A percentile compares a stretch with the other conserved stretches of the same genome.
Conservation (phyloP, 2,329 filamentous ascomycete species). For the Cercospora berteroae region DNA sequence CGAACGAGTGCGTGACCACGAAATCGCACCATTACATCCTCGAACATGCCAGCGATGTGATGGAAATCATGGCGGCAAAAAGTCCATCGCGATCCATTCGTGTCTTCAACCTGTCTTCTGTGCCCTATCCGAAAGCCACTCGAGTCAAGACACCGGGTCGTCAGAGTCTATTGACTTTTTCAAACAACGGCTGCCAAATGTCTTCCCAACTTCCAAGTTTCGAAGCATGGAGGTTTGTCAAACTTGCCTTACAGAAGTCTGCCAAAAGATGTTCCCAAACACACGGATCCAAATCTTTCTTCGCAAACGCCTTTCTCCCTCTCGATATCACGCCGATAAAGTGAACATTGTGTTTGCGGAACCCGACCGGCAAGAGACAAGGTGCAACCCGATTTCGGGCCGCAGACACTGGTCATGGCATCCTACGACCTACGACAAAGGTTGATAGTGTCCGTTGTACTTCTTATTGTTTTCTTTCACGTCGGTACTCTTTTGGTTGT, state of each 20-base stretch:
- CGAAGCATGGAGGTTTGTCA: background rate
- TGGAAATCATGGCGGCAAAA: background rate
- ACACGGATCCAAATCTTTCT: background rate
- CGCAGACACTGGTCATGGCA: background rate
- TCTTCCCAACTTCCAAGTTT: background rate
- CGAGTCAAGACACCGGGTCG: background rate
- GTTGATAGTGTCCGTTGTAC: background rate
- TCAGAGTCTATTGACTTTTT: background rate
- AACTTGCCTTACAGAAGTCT: background rate
- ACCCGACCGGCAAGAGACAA: background rate
- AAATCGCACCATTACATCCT: background rate
- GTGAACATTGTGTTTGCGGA: background rate
- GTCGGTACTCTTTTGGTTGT: constrained; percentile 9
- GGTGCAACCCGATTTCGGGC: background rate
- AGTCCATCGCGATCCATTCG: background rate
- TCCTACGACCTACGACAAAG: constrained; percentile 6
- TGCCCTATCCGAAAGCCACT: background rate
- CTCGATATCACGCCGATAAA: background rate
- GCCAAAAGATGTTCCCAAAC: background rate
- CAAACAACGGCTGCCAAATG: background rate
- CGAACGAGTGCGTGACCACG: background rate
- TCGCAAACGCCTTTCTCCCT: background rate
- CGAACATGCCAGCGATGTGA: background rate
- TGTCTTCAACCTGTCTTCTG: background rate
- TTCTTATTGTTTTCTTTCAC: constrained; percentile 9